phyloP scores from a whole-genome alignment of 2,329 filamentous ascomycete species.

The Nannizzia gypsea region DNA sequence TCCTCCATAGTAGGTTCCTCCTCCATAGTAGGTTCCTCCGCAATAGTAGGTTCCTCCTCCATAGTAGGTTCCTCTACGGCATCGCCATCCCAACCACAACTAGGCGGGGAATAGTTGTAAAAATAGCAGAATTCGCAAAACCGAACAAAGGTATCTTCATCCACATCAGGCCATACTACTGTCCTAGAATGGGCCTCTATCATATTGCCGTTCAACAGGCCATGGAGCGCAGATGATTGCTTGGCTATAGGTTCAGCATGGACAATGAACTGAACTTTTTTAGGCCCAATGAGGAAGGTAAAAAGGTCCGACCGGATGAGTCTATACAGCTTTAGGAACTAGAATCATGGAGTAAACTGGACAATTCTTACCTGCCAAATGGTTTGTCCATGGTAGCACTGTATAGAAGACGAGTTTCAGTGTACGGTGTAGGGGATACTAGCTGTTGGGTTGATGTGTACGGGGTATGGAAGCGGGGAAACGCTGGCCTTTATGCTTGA shows the following conservation, averaged over 20 bases:
- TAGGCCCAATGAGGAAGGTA: neutral
- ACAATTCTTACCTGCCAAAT: neutral
- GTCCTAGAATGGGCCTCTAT: neutral
- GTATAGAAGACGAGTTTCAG: too few species aligned
- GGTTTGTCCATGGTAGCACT: neutral
- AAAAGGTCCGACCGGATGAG: neutral
- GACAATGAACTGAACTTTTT: neutral
- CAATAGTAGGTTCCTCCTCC: too few species aligned
- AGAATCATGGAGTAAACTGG: too few species aligned
- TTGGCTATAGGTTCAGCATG: neutral
- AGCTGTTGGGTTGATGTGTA: neutral
- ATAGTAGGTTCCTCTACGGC: neutral
- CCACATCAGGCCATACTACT: neutral
- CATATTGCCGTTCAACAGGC: neutral
- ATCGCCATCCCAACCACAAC: neutral
- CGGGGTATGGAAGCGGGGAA: neutral
- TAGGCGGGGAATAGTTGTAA: neutral
- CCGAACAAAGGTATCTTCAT: constrained; percentile 2
- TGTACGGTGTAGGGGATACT: neutral
- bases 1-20: too few species aligned
- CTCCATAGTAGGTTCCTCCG: neutral
- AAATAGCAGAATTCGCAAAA: neutral
- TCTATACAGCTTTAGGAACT: neutral
- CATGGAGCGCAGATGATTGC: neutral
- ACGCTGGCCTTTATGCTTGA: neutral